Conservation (phyloP, 2,329 filamentous ascomycete species). For the Pseudogymnoascus sp. region DNA sequence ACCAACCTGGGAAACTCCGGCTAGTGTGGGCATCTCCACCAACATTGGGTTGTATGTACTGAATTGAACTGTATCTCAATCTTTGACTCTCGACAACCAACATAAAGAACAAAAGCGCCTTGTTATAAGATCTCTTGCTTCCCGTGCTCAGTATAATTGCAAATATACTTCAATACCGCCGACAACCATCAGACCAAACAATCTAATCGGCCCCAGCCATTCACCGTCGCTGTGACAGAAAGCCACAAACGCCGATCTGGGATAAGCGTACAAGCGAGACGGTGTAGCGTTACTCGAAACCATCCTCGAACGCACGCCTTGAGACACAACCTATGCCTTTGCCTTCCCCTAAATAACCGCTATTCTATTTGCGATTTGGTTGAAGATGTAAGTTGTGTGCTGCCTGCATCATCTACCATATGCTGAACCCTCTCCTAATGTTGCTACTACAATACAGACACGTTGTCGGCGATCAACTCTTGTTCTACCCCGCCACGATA, state of each 20-base stretch:
- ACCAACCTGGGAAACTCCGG: not conserved
- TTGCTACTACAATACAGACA: not conserved
- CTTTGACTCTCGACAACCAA: not conserved
- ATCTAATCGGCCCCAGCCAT: not conserved
- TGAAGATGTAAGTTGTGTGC: not conserved
- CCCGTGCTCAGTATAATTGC: not conserved
- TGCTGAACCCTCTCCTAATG: not conserved
- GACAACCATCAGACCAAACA: not conserved
- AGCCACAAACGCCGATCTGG: not conserved
- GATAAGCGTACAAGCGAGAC: conserved; percentile 6
- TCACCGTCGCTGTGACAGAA: conserved; percentile 5
- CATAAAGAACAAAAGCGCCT: not conserved
- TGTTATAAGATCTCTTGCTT: not conserved
- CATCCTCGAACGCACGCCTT: conserved; percentile 2
- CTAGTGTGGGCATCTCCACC: not conserved
- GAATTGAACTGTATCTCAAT: no score
- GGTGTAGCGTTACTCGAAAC: conserved; percentile 7
- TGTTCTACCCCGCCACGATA: conserved; percentile 6
- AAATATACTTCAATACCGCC: conserved; percentile 1
- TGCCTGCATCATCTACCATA: not conserved
- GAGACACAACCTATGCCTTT: not conserved
- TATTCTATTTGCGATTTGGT: not conserved
- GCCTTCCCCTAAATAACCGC: not conserved
- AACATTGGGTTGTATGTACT: not conserved
- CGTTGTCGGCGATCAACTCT: conserved; percentile 5